These are phyloP conservation scores for Chaetoscypha palmicola DNA, from an alignment of 2,329 filamentous ascomycete species.

Conservation along the genomic window DNA sequence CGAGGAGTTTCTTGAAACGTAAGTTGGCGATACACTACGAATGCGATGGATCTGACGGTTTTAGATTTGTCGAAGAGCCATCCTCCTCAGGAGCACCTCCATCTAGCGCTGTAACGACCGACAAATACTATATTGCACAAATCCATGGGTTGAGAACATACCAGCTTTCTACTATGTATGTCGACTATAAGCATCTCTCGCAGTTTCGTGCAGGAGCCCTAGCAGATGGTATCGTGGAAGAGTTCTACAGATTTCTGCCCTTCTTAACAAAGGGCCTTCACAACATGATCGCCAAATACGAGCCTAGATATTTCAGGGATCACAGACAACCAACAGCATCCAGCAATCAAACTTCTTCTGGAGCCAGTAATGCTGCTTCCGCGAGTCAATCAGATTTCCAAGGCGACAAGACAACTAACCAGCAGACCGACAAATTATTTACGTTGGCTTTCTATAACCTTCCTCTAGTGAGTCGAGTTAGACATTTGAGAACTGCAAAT, in stretches of 20 bases:
- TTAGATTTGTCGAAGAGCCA: constrained; percentile 60
- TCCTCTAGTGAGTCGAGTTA: constrained; percentile 37
- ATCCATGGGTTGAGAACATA: constrained; percentile 70
- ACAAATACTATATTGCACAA: constrained; percentile 80
- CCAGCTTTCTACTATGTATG: constrained; percentile 75
- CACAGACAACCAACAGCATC: constrained; percentile 79
- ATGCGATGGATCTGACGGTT: constrained; percentile 13
- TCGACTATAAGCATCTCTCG: constrained; percentile 79
- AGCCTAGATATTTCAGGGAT: constrained; percentile 87
- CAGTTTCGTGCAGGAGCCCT: constrained; percentile 72
- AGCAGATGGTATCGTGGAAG: constrained; percentile 76
- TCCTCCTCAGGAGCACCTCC: constrained; percentile 54
- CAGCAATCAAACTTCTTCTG: constrained; percentile 64
- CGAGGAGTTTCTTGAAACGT: constrained; percentile 74
- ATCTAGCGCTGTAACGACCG: constrained; percentile 65
- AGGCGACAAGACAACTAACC: constrained; percentile 72
- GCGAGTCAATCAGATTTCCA: constrained; percentile 55
- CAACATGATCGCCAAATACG: constrained; percentile 89
- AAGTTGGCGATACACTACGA: constrained; percentile 25
- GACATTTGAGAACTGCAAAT: constrained; percentile 67
- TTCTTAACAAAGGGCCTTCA: constrained; percentile 85
- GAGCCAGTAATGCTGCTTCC: constrained; percentile 53
- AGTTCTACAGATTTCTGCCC: constrained; percentile 92
- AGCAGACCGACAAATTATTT: constrained; percentile 96
- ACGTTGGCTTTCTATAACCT: constrained; percentile 68